Evolutionary conservation across 2,329 filamentous ascomycete species (phyloP), one percentile per base, ranked within the genome.

Genomic region (Alternaria triticina): DNA sequence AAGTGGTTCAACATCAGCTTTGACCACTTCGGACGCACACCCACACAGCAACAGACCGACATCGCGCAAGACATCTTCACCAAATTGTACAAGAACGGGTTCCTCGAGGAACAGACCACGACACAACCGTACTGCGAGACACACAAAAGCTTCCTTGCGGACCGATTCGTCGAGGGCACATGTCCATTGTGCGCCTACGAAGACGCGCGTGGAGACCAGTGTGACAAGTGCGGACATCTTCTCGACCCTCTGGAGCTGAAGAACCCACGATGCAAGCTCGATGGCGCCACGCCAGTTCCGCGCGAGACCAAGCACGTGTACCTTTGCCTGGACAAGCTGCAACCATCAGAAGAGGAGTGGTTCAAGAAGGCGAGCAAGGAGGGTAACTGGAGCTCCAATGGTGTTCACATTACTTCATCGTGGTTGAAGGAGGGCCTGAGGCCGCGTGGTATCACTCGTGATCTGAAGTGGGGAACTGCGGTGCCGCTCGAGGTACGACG

Each of bases 1-100:
- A 88, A 96, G 80, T 97, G 95, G 93, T 99, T 99, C 83, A 89
- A 94, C 77, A 95, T 98, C 76, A 90, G 88, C 62, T 98, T 98
- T 78, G 95, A 98, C 82, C 90, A 94, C 81, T 99, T 98, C 78
- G 96, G 94, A 66, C 91, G 94, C 63, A 98, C 96, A 6, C 93
- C 94, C 4, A 98, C 95, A 17, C 82, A 88, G 58, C 88, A 96
- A 74, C 96, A 98, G 82, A 97, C 94, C 22, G 88, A 93, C 70
- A 98, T 99, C 73, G 92, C 94, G 10, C 96, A 98, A 82, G 89
- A 92, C 67, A 94, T 98, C 70, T 98, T 98, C 82, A 84, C 85
- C 59, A 90, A 94, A 79, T 87, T 99, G n/a, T 86, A 94, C 82
- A 87, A 96, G 68, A 97, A 97, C 74, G 93, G 92, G 27, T 97